These are phyloP conservation scores for Luvunga scandens DNA, from an alignment of 345 rosid species.

Conservation along the genomic window DNA sequence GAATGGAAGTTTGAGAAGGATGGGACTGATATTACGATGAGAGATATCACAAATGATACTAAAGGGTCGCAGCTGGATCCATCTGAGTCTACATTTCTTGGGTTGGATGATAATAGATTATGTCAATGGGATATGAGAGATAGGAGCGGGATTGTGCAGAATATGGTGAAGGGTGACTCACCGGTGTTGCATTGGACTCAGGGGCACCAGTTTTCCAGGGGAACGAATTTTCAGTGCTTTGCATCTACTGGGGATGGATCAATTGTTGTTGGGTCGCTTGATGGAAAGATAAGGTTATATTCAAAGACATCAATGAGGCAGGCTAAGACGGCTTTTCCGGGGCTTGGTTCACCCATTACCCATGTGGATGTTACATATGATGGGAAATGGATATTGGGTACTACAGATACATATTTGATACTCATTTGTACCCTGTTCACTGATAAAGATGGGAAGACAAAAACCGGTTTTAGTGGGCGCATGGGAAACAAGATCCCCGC, in stretches of 20 bases:
- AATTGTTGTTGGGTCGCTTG: slow-evolving; percentile 81
- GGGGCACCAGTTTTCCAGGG: slow-evolving; percentile 94
- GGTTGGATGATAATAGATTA: slow-evolving; percentile 88
- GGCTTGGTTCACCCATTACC: slow-evolving; percentile 91
- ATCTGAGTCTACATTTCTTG: slow-evolving; percentile 85
- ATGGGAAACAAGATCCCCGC: slow-evolving; percentile 96
- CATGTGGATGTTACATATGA: slow-evolving; percentile 88
- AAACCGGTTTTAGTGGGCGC: slow-evolving; percentile 81
- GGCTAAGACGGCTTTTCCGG: slow-evolving; percentile 96
- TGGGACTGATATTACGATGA: slow-evolving; percentile 80
- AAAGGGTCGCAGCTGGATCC: slow-evolving; percentile 94
- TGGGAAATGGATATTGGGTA: slow-evolving; percentile 95
- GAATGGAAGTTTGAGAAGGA: slow-evolving; percentile 95
- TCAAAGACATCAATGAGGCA: slow-evolving; percentile 83
- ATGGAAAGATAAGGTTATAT: slow-evolving; percentile 92
- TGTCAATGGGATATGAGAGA: slow-evolving; percentile 99
- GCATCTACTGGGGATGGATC: slow-evolving; percentile 93
- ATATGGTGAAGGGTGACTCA: slow-evolving; percentile 46
- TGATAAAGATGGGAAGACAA: slow-evolving; percentile 85
- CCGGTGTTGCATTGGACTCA: slow-evolving; percentile 87
- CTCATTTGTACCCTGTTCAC: slow-evolving; percentile 90
- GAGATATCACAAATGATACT: slow-evolving; percentile 77
- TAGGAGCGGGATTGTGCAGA: slow-evolving; percentile 74
- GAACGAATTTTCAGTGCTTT: slow-evolving; percentile 94
- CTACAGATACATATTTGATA: slow-evolving; percentile 79